Evolutionary conservation across 768 basidiomycete genomes (phyloP).

Genomic region (Trametes maxima): DNA sequence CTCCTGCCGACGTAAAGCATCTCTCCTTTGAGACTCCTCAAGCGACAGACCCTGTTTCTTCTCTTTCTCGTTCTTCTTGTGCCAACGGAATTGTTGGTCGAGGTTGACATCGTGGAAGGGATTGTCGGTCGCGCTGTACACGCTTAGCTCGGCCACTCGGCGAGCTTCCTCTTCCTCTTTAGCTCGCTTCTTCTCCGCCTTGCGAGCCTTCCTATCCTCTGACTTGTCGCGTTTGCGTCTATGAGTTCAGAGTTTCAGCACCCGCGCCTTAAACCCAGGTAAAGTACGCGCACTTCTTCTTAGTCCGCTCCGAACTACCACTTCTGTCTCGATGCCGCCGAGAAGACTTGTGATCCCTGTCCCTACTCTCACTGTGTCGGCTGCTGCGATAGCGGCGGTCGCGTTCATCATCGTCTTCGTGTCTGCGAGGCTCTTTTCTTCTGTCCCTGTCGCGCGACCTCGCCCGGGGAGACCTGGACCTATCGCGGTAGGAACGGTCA

Average conservation of each 20-base stretch:
- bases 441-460: conserved; percentile 33
- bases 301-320: conserved; percentile 41
- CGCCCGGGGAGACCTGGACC: conserved; percentile 18
- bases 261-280: too few relatives aligned
- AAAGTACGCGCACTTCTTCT: conserved; percentile 48
- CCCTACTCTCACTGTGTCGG: conserved; percentile 38
- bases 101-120: conserved; percentile 98
- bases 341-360: conserved; percentile 31
- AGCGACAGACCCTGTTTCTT: conserved; percentile 80
- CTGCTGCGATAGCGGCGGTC: conserved; percentile 28
- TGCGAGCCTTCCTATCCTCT: conserved; percentile 82
- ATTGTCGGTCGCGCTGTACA: conserved; percentile 96
- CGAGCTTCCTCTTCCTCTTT: conserved; percentile 89
- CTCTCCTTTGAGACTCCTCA: conserved; percentile 77
- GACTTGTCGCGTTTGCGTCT: conserved; percentile 87
- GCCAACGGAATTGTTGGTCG: conserved; percentile 96
- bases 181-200: conserved; percentile 83
- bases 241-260: neutral
- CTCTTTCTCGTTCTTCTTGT: conserved; percentile 98
- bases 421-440: conserved; percentile 21
- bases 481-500: conserved; percentile 33
- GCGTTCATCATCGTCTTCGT: conserved; percentile 26
- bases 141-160: conserved; percentile 90
- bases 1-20: conserved; percentile 81
- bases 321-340: conserved; percentile 30